phyloP scores from a whole-genome alignment of 2,329 filamentous ascomycete genomes.

The Didymosphaeria variabile region DNA sequence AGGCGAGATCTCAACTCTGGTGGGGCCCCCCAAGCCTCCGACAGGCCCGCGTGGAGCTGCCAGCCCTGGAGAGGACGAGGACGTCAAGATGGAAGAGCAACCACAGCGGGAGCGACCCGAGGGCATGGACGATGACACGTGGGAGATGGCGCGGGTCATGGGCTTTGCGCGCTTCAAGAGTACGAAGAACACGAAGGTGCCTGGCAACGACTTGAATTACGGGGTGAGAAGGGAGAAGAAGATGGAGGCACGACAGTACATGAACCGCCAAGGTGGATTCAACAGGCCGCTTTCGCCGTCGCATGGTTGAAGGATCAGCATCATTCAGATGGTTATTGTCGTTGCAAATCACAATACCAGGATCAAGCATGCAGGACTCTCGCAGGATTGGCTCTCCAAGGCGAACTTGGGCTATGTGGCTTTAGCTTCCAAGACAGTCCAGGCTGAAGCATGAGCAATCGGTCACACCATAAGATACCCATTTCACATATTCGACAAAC shows the following conservation, averaged over 20 bases:
- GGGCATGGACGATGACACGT: conserved; percentile 69
- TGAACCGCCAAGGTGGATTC: conserved; percentile 85
- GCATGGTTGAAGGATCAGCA: conserved; percentile 23
- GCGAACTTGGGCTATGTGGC: not conserved
- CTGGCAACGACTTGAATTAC: conserved; percentile 81
- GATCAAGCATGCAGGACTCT: not conserved
- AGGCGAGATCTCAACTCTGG: conserved; percentile 23
- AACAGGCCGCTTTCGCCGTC: conserved; percentile 74
- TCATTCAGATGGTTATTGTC: not conserved
- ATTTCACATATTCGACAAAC: not conserved
- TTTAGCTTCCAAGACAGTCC: not conserved
- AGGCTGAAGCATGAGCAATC: not conserved
- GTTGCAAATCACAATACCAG: not conserved
- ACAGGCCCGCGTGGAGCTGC: conserved; percentile 20
- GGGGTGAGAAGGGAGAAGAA: conserved; percentile 91
- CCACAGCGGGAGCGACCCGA: conserved; percentile 33
- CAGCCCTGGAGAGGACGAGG: conserved; percentile 31
- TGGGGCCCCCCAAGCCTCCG: conserved; percentile 22
- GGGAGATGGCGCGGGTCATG: conserved; percentile 85
- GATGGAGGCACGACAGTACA: conserved; percentile 95
- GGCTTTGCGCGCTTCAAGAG: conserved; percentile 86
- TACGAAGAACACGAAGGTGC: conserved; percentile 88
- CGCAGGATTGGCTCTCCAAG: not conserved
- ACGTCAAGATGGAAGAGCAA: conserved; percentile 41
- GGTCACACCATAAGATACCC: not conserved